Evolutionary conservation across 768 basidiomycete genomes (phyloP).

Genomic region (Lactifluus rugatus): DNA sequence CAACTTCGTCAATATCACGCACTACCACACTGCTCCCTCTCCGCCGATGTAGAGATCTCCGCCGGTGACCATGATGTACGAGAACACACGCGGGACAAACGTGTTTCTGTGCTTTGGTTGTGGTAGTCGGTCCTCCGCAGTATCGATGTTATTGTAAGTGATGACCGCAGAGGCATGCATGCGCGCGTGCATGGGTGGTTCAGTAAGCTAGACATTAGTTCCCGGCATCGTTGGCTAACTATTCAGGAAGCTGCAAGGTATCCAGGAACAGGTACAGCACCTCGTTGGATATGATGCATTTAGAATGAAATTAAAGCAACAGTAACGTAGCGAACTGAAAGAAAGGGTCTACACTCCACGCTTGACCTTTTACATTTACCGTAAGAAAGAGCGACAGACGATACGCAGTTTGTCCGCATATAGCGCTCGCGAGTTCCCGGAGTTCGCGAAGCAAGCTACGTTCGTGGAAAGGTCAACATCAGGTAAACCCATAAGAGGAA

Average conservation of each 20-base stretch:
- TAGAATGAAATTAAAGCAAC: neutral
- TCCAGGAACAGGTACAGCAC: neutral
- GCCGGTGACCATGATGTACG: neutral
- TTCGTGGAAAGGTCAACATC: neutral
- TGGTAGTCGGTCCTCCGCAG: too few relatives aligned
- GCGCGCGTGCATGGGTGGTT: neutral
- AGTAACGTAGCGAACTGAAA: neutral
- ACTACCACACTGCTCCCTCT: neutral
- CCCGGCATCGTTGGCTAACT: neutral
- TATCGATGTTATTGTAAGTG: neutral
- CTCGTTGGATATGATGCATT: neutral
- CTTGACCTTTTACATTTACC: too few relatives aligned
- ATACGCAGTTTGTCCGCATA: neutral
- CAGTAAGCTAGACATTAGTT: neutral
- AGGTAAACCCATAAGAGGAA: too few relatives aligned
- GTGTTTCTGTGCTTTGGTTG: neutral
- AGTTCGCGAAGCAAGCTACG: neutral
- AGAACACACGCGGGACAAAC: too few relatives aligned
- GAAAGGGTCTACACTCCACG: too few relatives aligned
- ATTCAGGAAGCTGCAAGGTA: neutral
- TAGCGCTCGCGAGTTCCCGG: neutral
- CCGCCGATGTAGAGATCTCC: neutral
- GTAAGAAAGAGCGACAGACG: neutral
- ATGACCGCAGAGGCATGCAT: neutral
- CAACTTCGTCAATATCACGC: neutral